These are phyloP conservation scores for Carex scoparia DNA, from an alignment of 176 grass and related monocot species.

Conservation along the genomic window DNA sequence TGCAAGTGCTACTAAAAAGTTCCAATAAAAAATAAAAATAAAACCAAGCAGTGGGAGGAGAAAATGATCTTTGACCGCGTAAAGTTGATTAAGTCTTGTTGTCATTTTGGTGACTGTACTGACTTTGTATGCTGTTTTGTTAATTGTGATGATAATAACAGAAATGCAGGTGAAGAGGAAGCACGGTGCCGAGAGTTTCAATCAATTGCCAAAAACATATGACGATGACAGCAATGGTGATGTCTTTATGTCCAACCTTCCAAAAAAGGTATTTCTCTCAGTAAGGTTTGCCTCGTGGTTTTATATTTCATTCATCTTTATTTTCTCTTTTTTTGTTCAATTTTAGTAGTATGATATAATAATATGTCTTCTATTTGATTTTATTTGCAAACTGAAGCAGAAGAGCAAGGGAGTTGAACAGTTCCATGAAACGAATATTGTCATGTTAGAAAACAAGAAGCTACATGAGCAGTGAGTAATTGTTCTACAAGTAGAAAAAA, in stretches of 20 bases:
- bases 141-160: slow-evolving; percentile 30
- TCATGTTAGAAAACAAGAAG: slow-evolving; percentile 66
- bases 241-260: slow-evolving; percentile 1
- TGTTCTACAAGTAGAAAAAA: background rate
- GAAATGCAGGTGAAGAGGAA: slow-evolving; percentile 47
- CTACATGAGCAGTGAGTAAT: slow-evolving; percentile 58
- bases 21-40: background rate
- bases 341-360: background rate
- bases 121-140: slow-evolving; percentile 19
- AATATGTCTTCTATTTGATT: slow-evolving; percentile 13
- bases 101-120: slow-evolving; percentile 23
- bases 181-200: slow-evolving; percentile 27
- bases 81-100: background rate
- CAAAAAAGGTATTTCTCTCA: background rate
- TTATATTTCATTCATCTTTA: slow-evolving; percentile 1
- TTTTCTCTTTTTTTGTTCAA: background rate
- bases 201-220: slow-evolving; percentile 33
- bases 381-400: slow-evolving; percentile 8
- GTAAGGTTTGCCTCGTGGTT: background rate
- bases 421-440: slow-evolving; percentile 38
- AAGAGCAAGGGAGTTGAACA: slow-evolving; percentile 36
- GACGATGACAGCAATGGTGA: slow-evolving; percentile 24
- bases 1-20: background rate
- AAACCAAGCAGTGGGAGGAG: background rate
- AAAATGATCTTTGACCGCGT: no score